These are phyloP conservation scores for Cucumis melo DNA, from an alignment of 306 rosid genomes.

Conservation along the genomic window DNA sequence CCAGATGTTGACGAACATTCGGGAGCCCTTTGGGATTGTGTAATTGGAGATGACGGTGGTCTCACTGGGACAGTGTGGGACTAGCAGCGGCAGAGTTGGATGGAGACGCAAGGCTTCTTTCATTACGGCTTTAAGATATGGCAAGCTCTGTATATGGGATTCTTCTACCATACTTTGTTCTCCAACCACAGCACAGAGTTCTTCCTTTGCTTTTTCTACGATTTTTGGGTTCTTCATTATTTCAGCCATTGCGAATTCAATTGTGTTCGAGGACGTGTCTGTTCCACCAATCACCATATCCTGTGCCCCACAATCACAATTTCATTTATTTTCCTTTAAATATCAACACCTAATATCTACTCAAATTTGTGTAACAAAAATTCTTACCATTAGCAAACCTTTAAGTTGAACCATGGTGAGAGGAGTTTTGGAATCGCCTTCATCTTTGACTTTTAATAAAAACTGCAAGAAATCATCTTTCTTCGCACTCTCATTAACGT, in stretches of 20 bases:
- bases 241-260: constrained; percentile 55
- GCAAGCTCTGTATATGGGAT: constrained; percentile 32
- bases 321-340: neutral
- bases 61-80: constrained; percentile 48
- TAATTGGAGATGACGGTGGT: constrained; percentile 32
- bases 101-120: constrained; percentile 61
- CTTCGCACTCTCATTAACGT: neutral
- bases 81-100: constrained; percentile 35
- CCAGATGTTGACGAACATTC: constrained; percentile 56
- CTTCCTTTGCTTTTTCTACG: constrained; percentile 33
- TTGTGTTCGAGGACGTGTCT: constrained; percentile 50
- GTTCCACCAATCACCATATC: constrained; percentile 52
- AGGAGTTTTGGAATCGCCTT: constrained; percentile 36
- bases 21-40: constrained; percentile 45
- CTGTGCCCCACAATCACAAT: constrained; percentile 7
- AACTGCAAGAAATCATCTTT: constrained; percentile 40
- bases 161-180: constrained; percentile 50
- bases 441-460: constrained; percentile 42
- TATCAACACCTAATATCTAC: no score
- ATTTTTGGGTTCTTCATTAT: constrained; percentile 30
- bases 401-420: constrained; percentile 39
- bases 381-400: constrained; percentile 49
- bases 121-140: constrained; percentile 48
- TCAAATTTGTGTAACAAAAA: no score
- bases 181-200: constrained; percentile 29